These are phyloP conservation scores for Aureobasidium sp. DNA, from an alignment of 2,329 filamentous ascomycete species.

Conservation along the genomic window DNA sequence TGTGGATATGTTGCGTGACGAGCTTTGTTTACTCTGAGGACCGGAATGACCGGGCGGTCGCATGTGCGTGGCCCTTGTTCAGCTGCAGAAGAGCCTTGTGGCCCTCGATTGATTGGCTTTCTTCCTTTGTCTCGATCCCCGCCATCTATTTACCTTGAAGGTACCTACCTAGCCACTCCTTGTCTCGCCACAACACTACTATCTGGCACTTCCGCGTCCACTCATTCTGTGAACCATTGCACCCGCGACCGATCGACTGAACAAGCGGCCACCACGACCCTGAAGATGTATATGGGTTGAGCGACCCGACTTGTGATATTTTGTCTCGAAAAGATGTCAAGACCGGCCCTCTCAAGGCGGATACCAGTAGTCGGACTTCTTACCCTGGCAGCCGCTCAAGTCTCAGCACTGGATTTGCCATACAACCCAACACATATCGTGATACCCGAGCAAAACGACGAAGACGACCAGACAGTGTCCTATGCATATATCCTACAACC, in stretches of 20 bases:
- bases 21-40: constrained; percentile 11
- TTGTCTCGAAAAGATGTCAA: constrained; percentile 10
- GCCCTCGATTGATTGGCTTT: constrained; percentile 5
- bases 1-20: constrained; percentile 5
- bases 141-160: constrained; percentile 13
- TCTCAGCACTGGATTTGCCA: constrained; percentile 44
- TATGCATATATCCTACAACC: constrained; percentile 65
- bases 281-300: constrained; percentile 8
- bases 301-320: neutral
- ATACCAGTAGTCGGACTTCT: constrained; percentile 6
- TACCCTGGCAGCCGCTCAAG: neutral
- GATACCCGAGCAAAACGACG: constrained; percentile 38
- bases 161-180: constrained; percentile 12
- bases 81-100: constrained; percentile 4
- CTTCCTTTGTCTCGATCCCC: neutral
- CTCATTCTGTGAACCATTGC: constrained; percentile 9
- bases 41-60: constrained; percentile 12
- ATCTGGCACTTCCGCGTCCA: neutral
- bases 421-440: constrained; percentile 73
- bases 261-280: neutral
- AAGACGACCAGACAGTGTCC: constrained; percentile 27
- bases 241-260: neutral
- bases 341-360: neutral
- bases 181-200: constrained; percentile 8
- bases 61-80: constrained; percentile 6